Evolutionary conservation across 2,329 filamentous ascomycete species (phyloP).

Genomic region (Samsoniella hepiali): DNA sequence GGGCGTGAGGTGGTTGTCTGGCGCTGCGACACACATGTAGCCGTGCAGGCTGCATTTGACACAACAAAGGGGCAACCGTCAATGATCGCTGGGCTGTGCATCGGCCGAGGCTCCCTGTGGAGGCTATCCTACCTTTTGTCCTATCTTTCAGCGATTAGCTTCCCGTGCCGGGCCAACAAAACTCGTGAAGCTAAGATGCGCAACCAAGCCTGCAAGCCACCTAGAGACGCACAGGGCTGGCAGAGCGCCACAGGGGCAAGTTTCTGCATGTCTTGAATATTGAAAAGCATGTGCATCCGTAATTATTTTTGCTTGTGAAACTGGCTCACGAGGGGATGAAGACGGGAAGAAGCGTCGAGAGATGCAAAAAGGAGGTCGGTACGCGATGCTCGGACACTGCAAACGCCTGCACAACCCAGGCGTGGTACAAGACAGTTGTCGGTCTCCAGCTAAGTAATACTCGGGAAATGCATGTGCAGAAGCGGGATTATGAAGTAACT

Average conservation of each 20-base stretch:
- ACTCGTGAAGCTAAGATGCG: background rate
- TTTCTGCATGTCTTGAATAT: background rate
- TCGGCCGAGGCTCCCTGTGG: slow-evolving; percentile 2
- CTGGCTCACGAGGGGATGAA: background rate
- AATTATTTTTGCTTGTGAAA: slow-evolving; percentile 3
- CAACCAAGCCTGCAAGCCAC: slow-evolving; percentile 1
- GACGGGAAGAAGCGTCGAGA: background rate
- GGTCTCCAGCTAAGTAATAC: background rate
- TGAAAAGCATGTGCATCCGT: slow-evolving; percentile 2
- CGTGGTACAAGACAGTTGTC: background rate
- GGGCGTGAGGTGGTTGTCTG: background rate
- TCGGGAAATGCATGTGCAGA: background rate
- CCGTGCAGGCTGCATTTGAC: background rate
- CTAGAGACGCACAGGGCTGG: slow-evolving; percentile 1
- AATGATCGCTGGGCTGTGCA: background rate
- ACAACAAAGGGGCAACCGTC: background rate
- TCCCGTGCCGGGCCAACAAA: slow-evolving; percentile 2
- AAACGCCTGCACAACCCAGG: background rate
- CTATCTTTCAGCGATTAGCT: background rate
- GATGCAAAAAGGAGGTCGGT: background rate
- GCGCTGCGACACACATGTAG: background rate
- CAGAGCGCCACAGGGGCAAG: slow-evolving; percentile 12
- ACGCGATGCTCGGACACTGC: background rate
- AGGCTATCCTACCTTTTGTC: background rate
- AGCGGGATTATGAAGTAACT: background rate